A percentile compares a stretch with the other conserved stretches of the same genome.
These are phyloP conservation scores for Avicennia marina DNA, from an alignment of 257 asterid genomes.

Conservation along the genomic window DNA sequence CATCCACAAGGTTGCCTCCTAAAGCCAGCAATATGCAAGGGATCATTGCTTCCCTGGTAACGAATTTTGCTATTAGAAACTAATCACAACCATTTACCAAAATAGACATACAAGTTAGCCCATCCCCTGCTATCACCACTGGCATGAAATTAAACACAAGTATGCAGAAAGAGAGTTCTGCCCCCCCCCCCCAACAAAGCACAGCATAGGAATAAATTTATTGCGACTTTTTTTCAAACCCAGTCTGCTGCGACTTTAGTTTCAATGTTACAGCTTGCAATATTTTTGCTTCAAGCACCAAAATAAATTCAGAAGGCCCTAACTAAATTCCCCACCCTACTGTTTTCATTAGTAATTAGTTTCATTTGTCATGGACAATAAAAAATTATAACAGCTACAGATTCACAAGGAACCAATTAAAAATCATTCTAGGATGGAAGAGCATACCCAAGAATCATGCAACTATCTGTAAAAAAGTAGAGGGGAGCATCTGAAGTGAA, in stretches of 20 bases:
- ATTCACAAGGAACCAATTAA: slow-evolving; percentile 15
- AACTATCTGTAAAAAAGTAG: slow-evolving; percentile 96
- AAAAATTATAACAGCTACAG: not conserved
- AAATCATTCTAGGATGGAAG: slow-evolving; percentile 17
- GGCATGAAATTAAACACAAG: too few relatives aligned
- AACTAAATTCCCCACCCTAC: not conserved
- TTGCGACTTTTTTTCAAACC: too few relatives aligned
- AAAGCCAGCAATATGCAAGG: slow-evolving; percentile 96
- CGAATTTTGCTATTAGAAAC: slow-evolving; percentile 9
- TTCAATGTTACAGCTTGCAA: not conserved
- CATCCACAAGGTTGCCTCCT: slow-evolving; percentile 97
- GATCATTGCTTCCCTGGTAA: slow-evolving; percentile 93
- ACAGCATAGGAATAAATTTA: too few relatives aligned
- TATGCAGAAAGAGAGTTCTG: not conserved
- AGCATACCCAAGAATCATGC: slow-evolving; percentile 93
- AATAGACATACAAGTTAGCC: not conserved
- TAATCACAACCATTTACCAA: not conserved
- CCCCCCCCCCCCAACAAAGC: too few relatives aligned
- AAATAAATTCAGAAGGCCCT: too few relatives aligned
- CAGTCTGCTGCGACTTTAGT: not conserved
- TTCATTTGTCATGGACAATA: slow-evolving; percentile 4
- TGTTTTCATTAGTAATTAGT: not conserved
- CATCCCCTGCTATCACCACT: too few relatives aligned
- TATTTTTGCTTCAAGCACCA: not conserved
- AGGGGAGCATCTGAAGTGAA: slow-evolving; percentile 90